Base-by-base conservation (phyloP, 179 eudicot genomes). In the Patellifolia procumbens region DNA sequence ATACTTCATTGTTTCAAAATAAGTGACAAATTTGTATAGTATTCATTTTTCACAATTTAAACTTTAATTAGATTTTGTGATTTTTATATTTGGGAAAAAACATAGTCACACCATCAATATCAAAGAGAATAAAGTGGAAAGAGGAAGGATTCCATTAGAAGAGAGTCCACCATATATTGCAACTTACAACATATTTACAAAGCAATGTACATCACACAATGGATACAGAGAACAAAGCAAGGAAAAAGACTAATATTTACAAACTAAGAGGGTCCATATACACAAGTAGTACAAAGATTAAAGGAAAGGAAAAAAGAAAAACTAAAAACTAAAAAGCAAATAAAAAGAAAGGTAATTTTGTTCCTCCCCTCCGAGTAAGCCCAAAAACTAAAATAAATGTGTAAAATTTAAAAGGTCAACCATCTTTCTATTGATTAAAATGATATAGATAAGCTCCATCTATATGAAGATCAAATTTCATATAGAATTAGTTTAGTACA, bases 111-210 rank as follows among this genome's bases (percentile, higher is more conserved):
- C n/a, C n/a, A 51, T 1, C 2, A 51, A n/a, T n/a, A n/a, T n/a
- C 1, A 15, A 17, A 15, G 7, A 43, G 26, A 55, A 55, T 4
- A 55, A 11, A 2, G 11, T 29, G 32, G 12, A 11, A 29, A 61
- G 3, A 32, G 42, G n/a, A 31, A 42, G 66, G 66, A 42, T 62
- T 62, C 37, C 72, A 68, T 46, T 45, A 28, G 58, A 46, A 29
- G 37, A 68, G 56, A 22, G 22, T 28, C n/a, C 37, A 68, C 34
- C 12, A 11, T 10, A n/a, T 39, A 3, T n/a, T 68, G 26, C 56
- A 46, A 62, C 67, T 29, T 39, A 66, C 70, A 66, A 1, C 31
- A 66, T 24, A 37, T 66, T 6, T 66, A 66, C 70, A 19, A 20
- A 13, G 37, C 69, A 64, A 16, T 26, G 1, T 37, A 61, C 68